Evolutionary conservation across 2,329 filamentous ascomycete species (phyloP).

Genomic region (Verticillium albo-atrum): DNA sequence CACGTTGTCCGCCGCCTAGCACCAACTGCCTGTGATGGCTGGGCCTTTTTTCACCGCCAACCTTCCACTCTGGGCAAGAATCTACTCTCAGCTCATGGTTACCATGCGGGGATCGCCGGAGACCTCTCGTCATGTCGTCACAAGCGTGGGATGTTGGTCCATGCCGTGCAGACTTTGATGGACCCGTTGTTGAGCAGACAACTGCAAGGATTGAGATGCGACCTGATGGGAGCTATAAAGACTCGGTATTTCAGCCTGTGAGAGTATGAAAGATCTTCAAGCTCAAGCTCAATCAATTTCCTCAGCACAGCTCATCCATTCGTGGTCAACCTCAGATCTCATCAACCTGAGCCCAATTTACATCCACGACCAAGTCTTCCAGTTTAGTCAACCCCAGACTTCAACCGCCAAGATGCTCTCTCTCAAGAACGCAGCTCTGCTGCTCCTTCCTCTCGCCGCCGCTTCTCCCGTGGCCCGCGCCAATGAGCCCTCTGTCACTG

Average conservation of each 20-base stretch:
- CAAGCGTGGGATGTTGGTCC: not conserved
- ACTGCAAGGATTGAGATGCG: not conserved
- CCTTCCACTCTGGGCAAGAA: not conserved
- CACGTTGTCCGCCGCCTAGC: not conserved
- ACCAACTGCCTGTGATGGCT: not conserved
- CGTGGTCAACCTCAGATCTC: not conserved
- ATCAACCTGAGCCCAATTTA: not conserved
- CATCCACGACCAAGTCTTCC: not conserved
- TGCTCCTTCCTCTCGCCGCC: slow-evolving; percentile 19
- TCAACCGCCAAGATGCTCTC: not conserved
- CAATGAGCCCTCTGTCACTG: slow-evolving; percentile 11
- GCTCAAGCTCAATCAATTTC: not conserved
- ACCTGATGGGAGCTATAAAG: not conserved
- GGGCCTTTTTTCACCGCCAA: not conserved
- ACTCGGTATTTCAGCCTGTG: not conserved
- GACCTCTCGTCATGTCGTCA: not conserved
- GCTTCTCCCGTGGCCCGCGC: slow-evolving; percentile 23
- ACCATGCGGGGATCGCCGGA: not conserved
- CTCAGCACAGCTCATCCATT: not conserved
- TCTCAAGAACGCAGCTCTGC: slow-evolving; percentile 4
- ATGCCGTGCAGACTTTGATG: not conserved
- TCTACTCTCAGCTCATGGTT: not conserved
- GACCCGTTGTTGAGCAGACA: not conserved
- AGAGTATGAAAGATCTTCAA: not conserved
- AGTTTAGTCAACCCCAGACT: not conserved